Conservation (phyloP, 2,329 filamentous ascomycete genomes). For the Xylaria sp. region DNA sequence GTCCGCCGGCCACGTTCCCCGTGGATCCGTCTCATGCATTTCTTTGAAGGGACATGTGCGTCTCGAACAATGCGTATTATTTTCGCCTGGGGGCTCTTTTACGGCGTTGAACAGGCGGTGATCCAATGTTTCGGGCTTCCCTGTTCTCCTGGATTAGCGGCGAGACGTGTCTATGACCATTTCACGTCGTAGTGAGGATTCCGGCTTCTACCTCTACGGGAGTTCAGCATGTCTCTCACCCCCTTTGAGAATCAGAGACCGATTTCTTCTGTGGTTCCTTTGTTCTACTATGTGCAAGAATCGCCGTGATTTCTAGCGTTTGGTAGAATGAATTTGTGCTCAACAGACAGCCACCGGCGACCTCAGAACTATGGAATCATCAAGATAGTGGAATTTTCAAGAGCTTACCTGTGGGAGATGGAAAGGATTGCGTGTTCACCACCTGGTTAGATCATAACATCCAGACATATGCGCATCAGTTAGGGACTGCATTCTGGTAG, state of each 20-base stretch:
- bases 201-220: neutral
- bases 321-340: too few species aligned
- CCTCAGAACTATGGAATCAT: too few species aligned
- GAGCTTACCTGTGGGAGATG: too few species aligned
- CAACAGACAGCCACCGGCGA: too few species aligned
- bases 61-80: slow-evolving; percentile 13
- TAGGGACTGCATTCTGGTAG: too few species aligned
- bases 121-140: slow-evolving; percentile 2
- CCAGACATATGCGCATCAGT: too few species aligned
- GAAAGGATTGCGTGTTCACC: too few species aligned
- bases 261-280: neutral
- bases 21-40: neutral
- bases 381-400: too few species aligned
- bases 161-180: neutral
- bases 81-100: slow-evolving; percentile 3
- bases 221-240: too few species aligned
- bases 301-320: neutral
- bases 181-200: neutral
- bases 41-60: slow-evolving; percentile 6
- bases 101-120: slow-evolving; percentile 8
- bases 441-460: too few species aligned
- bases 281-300: neutral
- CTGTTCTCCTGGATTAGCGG: neutral
- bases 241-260: too few species aligned
- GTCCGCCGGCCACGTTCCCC: neutral